Evolutionary conservation across 768 basidiomycete species (phyloP), one percentile per base, ranked within the genome.

Genomic region (Austroboletus festivus): DNA sequence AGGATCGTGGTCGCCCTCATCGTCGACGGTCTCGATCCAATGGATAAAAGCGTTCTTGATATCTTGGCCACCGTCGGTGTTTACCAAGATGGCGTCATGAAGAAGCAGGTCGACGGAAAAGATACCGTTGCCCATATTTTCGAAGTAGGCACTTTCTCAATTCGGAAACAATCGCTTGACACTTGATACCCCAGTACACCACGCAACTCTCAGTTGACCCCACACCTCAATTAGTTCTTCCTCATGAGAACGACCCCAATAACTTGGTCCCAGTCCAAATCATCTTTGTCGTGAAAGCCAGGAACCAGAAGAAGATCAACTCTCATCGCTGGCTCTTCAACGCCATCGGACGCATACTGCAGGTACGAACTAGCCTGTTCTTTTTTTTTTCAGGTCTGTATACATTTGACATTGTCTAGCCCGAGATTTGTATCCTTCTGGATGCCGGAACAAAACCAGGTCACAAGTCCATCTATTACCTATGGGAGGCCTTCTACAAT

Each of bases 371-470:
- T n/a, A n/a, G n/a, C n/a, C n/a, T n/a, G n/a, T n/a, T 33, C 31
- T 33, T 13, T 33, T 33, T 33, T 4, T 33, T 13, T 15, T 38
- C 34, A 33, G 31, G 15, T 33, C 10, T 38, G 5, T 37, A 37
- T 37, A 5, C 11, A 19, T 19, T n/a, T 19, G n/a, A 34, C 47
- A n/a, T 41, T 40, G 35, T 37, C 38, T 57, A 95, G 82, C 94
- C 94, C 5, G 92, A 96, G 61, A 83, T 86, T 42, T 94, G 93
- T 68, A 86, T 95, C 52, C 78, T 97, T 26, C 80, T 97, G 53
- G 94, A 96, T 65, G 94, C 93, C 5, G 94, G 94, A 52, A 98
- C 94, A 7, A 97, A 96, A 68, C 94, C 94, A 2, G 93, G 93
- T 3, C 91, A 91, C 68, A 94, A 94, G 68, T 90, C 90, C 2